Conservation (phyloP, 2,329 filamentous ascomycete species). For the Blastomyces parvus region DNA sequence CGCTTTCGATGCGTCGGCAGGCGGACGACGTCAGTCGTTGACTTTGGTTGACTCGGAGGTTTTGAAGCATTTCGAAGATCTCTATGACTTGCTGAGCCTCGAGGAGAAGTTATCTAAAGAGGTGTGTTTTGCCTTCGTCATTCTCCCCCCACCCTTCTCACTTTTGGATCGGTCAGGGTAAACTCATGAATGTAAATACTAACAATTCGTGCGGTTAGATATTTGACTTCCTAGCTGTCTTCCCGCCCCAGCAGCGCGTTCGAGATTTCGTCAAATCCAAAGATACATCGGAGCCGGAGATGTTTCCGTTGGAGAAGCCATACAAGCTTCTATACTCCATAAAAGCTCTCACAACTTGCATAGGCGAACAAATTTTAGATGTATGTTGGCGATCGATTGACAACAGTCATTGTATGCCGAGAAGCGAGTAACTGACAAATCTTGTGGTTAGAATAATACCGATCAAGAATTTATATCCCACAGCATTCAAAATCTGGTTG, state of each 20-base stretch:
- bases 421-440: neutral
- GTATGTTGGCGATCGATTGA: constrained; percentile 14
- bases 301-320: constrained; percentile 60
- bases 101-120: constrained; percentile 59
- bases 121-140: constrained; percentile 35
- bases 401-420: constrained; percentile 10
- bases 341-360: constrained; percentile 55
- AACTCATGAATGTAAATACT: constrained; percentile 7
- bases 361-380: constrained; percentile 40
- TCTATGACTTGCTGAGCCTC: constrained; percentile 72
- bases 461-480: constrained; percentile 33
- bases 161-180: neutral
- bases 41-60: constrained; percentile 65
- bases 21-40: constrained; percentile 42
- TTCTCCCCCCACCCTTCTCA: neutral
- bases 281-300: constrained; percentile 45
- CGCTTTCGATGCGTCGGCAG: constrained; percentile 27
- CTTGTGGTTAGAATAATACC: constrained; percentile 21
- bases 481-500: constrained; percentile 47
- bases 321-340: constrained; percentile 67
- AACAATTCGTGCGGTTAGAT: constrained; percentile 39
- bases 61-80: constrained; percentile 67
- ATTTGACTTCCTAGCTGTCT: constrained; percentile 58
- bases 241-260: constrained; percentile 58
- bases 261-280: constrained; percentile 50